Base-by-base conservation (phyloP, 441 rosid species). In the Melastoma candidum region DNA sequence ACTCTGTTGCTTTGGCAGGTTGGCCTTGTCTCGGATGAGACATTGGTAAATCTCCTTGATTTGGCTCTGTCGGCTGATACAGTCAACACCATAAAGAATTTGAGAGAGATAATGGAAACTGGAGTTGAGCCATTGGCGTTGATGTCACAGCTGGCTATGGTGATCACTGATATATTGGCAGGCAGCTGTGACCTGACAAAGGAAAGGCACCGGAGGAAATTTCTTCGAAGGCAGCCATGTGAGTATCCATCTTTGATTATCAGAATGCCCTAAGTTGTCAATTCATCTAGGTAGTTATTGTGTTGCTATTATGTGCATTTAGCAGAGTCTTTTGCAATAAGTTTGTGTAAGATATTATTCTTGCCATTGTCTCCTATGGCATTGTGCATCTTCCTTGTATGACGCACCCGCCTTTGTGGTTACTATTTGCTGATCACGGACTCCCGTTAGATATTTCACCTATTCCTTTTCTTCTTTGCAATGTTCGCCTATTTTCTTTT, bases 61-160 rank as follows among this genome's bases (percentile, higher is more conserved):
- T 76, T 87, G 63, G 97, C 99, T 71, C 69, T 94, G 71, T 94
- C 97, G 63, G 97, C 97, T 17, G 99, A 94, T 76, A 90, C 99
- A 11, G 97, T 90, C 39, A 94, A 84, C 61, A 84, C 88, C 0
- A 85, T 84, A 51, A 84, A 87, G 90, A 87, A 72, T 64, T 75
- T 94, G 65, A 87, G 99, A 64, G 74, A 72, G 64, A 79, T 94
- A 71, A 85, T 94, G 96, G 99, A 94, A 79, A 80, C 90, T 52
- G 83, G 97, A 27, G 90, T 87, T 48, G 99, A 90, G 66, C 97
- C 99, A 53, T 70, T 94, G 59, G 96, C 96, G 63, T 71, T 94
- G 69, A 94, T 94, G 99, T 87, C 99, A 26, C 99, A 94, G 66
- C 95, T 94, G 60, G 97, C 99, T 61, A 85, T 96, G 5, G 87